Evolutionary conservation across 331 rosid species (phyloP), one percentile per base, ranked within the genome.

Genomic region (Malus hybrid): DNA sequence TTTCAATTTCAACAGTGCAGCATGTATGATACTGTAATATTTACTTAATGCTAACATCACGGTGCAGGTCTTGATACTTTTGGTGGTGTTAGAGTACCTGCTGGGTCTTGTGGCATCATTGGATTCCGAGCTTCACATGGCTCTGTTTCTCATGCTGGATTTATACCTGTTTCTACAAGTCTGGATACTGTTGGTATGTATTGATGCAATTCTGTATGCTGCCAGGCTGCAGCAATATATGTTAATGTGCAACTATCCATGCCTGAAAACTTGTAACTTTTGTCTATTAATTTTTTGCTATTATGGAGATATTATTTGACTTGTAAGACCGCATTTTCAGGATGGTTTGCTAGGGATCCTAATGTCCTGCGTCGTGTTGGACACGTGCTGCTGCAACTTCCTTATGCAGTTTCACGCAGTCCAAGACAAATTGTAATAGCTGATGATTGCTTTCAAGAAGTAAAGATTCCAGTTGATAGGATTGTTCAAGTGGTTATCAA

Each of bases 111-210:
- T 84, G 97, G 93, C 58, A 67, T 95, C 75, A 66, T 95, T 50
- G 99, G 97, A 69, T 95, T 95, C 88, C 93, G 97, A 44, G 97
- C 97, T 69, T 95, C 99, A 12, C 82, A 86, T 79, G 97, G 97
- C 66, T 90, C 92, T 77, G 90, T 95, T 82, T 86, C 99, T 78
- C 92, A 87, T 63, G 33, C 18, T 79, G 99, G 97, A 82, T 70
- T 83, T 63, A 69, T 85, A 80, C 91, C 97, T 78, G 78, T 90
- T 74, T 86, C 99, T 55, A 42, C 92, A 66, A 92, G 91, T 84
- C 91, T 95, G 62, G 99, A 95, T 78, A 87, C 97, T 42, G 85
- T 95, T 82, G 99, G 99, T 95, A 90, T 63, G 92, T 53, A 72
- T 48, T 1, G 28, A 61, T 53, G 26, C 82, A 70, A 28, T 81